Base-by-base conservation (phyloP, 192 early-diverging fungal species). In the Umbelopsis ramanniana region DNA sequence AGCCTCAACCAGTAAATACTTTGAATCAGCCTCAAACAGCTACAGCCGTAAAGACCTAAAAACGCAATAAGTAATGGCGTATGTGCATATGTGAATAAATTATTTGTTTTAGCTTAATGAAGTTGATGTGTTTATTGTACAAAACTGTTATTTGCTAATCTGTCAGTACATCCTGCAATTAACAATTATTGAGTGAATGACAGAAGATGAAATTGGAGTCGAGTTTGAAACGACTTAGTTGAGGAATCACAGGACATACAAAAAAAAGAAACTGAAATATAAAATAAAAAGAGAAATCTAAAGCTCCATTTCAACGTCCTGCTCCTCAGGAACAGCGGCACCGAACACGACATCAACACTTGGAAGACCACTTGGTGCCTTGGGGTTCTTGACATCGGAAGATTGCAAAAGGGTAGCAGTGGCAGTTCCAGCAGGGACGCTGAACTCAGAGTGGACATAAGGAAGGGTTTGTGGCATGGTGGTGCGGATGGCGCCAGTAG, bases 371-470 rank as follows among this genome's bases (percentile, higher is more conserved):
- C 70, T 55, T 40, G 79, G 45, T 19, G 74, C 57, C 71, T 74
- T 83, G 53, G 76, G 74, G 17, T 73, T 29, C 72, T 82, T 78
- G 48, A 80, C 70, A 35, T 71, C 71, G 68, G 74, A 70, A 70
- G 81, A 66, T 21, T 57, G 45, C 48, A 78, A 52, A n/a, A 74
- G 37, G 9, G 40, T 46, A 26, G 74, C 71, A 52, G 66, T 66
- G 7, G 45, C 47, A 14, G 75, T 74, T 50, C 46, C 22, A 38
- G 70, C 46, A 54, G 73, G 79, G 47, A 95, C 83, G n/a, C 72
- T 74, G 45, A 86, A 86, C 45, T 84, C 80, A 69, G 92, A 93
- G 76, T 89, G 89, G 10, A 96, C 89, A 79, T 89, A 95, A 40
- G 96, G 93, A 78, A 96, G 75, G 17, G 86, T 79, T 50, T 83